A percentile compares a stretch with the other conserved stretches of the same genome.
phyloP scores from a whole-genome alignment of 108 stramenopile species.

The Mayamaea pseudoterrestris region DNA sequence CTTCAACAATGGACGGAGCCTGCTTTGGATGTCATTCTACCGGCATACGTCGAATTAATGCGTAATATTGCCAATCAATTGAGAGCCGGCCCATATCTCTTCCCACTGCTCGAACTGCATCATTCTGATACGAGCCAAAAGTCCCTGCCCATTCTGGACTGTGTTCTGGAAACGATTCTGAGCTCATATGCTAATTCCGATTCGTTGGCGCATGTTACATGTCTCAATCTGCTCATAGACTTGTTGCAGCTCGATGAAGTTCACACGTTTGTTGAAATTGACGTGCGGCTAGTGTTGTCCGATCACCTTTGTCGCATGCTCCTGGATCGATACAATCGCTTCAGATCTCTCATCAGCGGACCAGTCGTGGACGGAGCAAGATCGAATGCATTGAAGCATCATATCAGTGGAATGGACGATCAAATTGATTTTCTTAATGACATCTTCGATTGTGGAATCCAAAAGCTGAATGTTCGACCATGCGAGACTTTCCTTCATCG shows the following conservation, averaged over 20 bases:
- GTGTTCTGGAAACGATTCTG: constrained; percentile 48
- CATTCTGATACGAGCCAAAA: constrained; percentile 3
- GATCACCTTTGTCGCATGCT: constrained; percentile 27
- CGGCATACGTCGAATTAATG: constrained; percentile 55
- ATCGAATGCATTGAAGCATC: constrained; percentile 32
- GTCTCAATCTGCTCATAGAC: constrained; percentile 55
- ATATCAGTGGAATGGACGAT: constrained; percentile 39
- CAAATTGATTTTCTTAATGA: constrained; percentile 66
- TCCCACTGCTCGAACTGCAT: constrained; percentile 23
- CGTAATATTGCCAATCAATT: constrained; percentile 50
- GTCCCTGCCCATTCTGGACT: constrained; percentile 52
- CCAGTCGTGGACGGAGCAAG: constrained; percentile 45
- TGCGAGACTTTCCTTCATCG: constrained; percentile 54
- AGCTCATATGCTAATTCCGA: constrained; percentile 31
- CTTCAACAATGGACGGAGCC: constrained; percentile 59
- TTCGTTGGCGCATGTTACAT: constrained; percentile 46
- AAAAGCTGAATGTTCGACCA: constrained; percentile 55
- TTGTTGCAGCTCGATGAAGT: constrained; percentile 37
- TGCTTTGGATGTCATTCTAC: constrained; percentile 62
- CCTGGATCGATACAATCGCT: constrained; percentile 19
- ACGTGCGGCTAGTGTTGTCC: constrained; percentile 15
- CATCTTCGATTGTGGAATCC: constrained; percentile 55
- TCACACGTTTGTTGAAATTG: constrained; percentile 8
- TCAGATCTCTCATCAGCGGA: constrained; percentile 22
- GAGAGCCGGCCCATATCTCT: constrained; percentile 31